Evolutionary conservation across 108 stramenopile species (phyloP), one percentile per base, ranked within the genome.

Genomic region (Cyclostephanos tholiformis): DNA sequence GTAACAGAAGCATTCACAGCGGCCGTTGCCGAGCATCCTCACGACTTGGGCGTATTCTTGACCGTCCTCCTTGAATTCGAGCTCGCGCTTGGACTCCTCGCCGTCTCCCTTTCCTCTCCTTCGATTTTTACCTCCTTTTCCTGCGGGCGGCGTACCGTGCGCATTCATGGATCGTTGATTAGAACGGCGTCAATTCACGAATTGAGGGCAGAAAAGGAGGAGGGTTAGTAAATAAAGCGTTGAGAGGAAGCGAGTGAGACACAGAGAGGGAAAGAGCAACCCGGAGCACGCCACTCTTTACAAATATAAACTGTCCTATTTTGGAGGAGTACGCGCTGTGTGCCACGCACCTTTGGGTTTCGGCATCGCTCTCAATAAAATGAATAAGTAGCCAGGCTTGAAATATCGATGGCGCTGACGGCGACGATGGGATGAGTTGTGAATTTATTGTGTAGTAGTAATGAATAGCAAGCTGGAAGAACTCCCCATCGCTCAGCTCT

Each of bases 61-160:
- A 13, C 93, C 91, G 71, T 96, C 96, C 79, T 99, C 99, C 82
- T 99, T 99, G 94, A 98, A 99, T 79, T 98, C 97, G 49, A 99
- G 95, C 78, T 99, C 98, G 64, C 99, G 96, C 79, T 98, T 98
- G 53, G 96, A 89, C 84, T 98, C 98, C 85, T 99, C 99, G 61
- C 96, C 96, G 65, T 98, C 99, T 67, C 98, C 98, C 86, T 99
- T 99, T 74, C 99, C 99, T 81, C 98, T 89, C 62, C 98, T 85
- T 76, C 97, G 91, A 80, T 99, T 99, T 82, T 99, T 99, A 77
- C 98, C 98, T 66, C 99, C 98, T 79, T 99, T 98, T 88, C 99
- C 98, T 97, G 84, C 19, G 53, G 53, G 22, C 35, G 30, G 29
- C 11, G 25, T 20, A 25, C 23, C 19, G 52, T 53, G 25, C n/a